Base-by-base conservation (phyloP, 2,329 filamentous ascomycete species). In the Phialophora verrucosa region DNA sequence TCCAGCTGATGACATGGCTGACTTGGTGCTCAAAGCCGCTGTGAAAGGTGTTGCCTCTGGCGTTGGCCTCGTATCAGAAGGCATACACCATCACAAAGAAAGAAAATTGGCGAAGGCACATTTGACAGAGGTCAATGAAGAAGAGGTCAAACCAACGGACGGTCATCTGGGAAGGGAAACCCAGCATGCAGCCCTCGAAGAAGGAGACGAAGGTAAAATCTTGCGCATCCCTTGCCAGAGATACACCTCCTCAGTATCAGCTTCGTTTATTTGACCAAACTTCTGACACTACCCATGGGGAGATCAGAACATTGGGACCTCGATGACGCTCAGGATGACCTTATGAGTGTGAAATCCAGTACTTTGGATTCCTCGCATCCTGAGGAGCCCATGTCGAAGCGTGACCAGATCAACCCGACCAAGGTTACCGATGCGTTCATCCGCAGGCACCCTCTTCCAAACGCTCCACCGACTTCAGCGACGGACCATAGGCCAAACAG, bases 221-320 rank as follows among this genome's bases (percentile, higher is more conserved):
- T 31, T 31, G 29, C 1, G 7, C 29, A 31, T 31, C 29, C 29
- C 7, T 7, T 7, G 29, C 29, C 29, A 6, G 29, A 31, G 6
- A 31, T 6, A 31, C 6, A 8, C 6, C 29, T 31, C 7, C 29
- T 31, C 29, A 31, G 29, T 31, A 31, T 31, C 29, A 31, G 29
- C 29, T 31, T 31, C 8, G 29, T 31, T 31, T 8, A 31, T 31
- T 8, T 31, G 29, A 29, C 20, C 14, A 53, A 3, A 53, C 8
- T 23, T 12, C 23, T 17, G 23, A n/a, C 27, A 32, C 3, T 56
- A 61, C 32, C 31, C 14, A n/a, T 25, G 47, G 12, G 62, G 61
- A 31, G 44, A 64, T 31, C 29, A 51, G 57, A 65, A 38, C 63
- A 65, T 29, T 65, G 63, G 63, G 31, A 65, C 14, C 53, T 65